These are phyloP conservation scores for Globisporangium canariense DNA, from an alignment of 352 stramenopile genomes.

Conservation along the genomic window DNA sequence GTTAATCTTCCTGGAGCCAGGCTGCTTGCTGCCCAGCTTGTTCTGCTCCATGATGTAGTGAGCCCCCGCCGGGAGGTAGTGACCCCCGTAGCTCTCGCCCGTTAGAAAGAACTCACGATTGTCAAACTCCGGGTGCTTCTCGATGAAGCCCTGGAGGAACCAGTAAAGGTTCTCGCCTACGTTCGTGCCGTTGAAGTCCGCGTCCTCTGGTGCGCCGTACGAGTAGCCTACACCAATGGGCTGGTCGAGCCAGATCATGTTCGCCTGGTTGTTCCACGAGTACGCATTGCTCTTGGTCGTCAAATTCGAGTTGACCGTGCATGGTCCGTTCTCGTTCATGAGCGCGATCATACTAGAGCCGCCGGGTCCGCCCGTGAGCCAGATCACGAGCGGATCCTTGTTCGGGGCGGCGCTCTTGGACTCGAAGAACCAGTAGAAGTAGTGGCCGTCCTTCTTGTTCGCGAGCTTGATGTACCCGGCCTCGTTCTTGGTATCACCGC, in stretches of 20 bases:
- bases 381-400: conserved; percentile 34
- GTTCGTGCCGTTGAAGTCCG: conserved; percentile 28
- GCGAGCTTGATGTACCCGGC: too few relatives aligned
- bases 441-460: too few relatives aligned
- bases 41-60: conserved; percentile 53
- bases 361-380: conserved; percentile 36
- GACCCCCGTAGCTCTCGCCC: conserved; percentile 53
- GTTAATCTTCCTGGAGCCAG: conserved; percentile 24
- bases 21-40: conserved; percentile 12
- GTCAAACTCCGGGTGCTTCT: conserved; percentile 49
- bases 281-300: conserved; percentile 25
- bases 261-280: conserved; percentile 16
- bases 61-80: conserved; percentile 50
- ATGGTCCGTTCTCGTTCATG: conserved; percentile 37
- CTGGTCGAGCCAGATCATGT: background rate
- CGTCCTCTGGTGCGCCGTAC: conserved; percentile 23
- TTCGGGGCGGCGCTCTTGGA: conserved; percentile 15
- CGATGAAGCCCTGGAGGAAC: conserved; percentile 7
- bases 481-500: background rate
- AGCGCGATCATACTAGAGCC: conserved; percentile 29
- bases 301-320: conserved; percentile 21
- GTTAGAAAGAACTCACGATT: conserved; percentile 42
- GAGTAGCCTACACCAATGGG: conserved; percentile 28
- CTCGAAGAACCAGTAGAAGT: conserved; percentile 37
- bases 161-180: conserved; percentile 46